These are phyloP conservation scores for Leishmania tropica DNA, from an alignment of 208 protist genomes.

Conservation along the genomic window DNA sequence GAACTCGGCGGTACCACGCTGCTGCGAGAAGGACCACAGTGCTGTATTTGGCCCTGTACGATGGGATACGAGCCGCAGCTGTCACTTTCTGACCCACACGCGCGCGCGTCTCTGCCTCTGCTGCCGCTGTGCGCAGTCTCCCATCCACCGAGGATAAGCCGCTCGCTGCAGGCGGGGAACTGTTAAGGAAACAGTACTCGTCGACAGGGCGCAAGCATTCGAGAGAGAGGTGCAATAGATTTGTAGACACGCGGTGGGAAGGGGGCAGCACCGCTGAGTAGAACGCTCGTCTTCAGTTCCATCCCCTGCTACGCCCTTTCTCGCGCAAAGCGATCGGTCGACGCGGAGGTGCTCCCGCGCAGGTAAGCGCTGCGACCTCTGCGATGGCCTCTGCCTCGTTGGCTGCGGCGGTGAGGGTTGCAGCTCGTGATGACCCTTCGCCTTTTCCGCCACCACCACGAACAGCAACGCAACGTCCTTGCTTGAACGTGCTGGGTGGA, in stretches of 20 bases:
- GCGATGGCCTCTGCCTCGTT: constrained; percentile 3
- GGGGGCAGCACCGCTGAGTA: background rate
- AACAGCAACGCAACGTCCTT: background rate
- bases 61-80: background rate
- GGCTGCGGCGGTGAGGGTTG: background rate
- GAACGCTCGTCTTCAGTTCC: too few relatives aligned
- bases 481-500: constrained; percentile 15
- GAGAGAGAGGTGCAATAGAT: background rate
- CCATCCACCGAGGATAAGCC: background rate
- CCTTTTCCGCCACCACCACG: background rate
- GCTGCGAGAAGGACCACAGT: background rate
- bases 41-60: background rate
- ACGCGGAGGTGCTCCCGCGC: background rate
- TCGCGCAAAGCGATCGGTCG: background rate
- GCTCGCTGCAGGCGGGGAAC: background rate
- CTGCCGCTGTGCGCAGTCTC: background rate
- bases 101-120: background rate
- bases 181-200: background rate
- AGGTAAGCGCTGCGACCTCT: too few relatives aligned
- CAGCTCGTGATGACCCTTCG: background rate
- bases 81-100: too few relatives aligned
- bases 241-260: background rate
- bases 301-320: too few relatives aligned
- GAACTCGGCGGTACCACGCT: background rate
- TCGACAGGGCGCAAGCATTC: background rate